Evolutionary conservation across 306 rosid species (phyloP).

Genomic region (Cucumis hystrix): DNA sequence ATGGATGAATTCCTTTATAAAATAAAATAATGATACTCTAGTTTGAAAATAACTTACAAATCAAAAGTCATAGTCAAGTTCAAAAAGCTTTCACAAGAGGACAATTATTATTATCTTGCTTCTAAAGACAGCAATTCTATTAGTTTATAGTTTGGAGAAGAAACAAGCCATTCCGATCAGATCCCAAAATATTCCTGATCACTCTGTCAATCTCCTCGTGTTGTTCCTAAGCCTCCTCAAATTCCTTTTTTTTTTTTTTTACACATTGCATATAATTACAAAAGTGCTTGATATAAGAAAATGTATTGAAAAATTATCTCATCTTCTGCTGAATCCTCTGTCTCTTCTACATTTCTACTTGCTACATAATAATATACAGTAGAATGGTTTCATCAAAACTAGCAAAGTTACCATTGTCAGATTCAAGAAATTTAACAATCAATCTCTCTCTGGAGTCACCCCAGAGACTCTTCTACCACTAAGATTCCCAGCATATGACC

Average conservation of each 20-base stretch:
- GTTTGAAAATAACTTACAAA: too few species aligned
- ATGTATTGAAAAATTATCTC: background rate
- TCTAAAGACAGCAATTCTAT: background rate
- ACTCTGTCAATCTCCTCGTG: background rate
- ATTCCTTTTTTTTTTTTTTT: background rate
- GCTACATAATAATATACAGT: conserved; percentile 36
- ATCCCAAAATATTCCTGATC: background rate
- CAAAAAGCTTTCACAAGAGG: background rate
- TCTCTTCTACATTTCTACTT: conserved; percentile 21
- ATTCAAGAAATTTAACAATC: conserved; percentile 8
- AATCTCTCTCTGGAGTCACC: conserved; percentile 72
- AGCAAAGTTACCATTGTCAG: background rate
- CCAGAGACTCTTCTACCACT: conserved; percentile 53
- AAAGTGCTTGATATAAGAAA: background rate
- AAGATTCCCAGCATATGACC: conserved; percentile 75
- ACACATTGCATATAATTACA: background rate
- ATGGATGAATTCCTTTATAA: too few species aligned
- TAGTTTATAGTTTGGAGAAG: background rate
- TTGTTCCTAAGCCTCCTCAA: background rate
- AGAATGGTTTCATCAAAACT: background rate
- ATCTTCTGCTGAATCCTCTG: background rate
- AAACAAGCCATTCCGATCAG: background rate
- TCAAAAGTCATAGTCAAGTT: background rate
- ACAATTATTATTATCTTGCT: conserved; percentile 5
- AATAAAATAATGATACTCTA: too few species aligned